Percentiles rank a stretch among this genome's conserved stretches.
phyloP scores from a whole-genome alignment of 768 basidiomycete genomes.

The Coprinopsis cinerea region DNA sequence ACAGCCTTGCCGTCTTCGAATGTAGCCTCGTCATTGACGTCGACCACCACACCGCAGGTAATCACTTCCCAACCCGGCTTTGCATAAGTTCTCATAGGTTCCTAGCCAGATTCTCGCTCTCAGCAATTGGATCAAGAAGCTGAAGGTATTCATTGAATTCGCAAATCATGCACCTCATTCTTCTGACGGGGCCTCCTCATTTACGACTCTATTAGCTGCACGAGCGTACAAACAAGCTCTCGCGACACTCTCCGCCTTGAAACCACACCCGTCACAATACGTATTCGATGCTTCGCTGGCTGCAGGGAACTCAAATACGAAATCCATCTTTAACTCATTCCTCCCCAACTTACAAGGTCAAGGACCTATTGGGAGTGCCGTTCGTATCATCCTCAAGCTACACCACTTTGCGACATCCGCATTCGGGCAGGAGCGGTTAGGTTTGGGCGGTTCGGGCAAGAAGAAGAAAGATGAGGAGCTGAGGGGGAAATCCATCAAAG shows the following conservation, averaged over 20 bases:
- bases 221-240: constrained; percentile 76
- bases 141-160: constrained; percentile 37
- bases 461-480: constrained; percentile 63
- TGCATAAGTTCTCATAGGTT: not conserved
- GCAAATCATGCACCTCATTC: too few relatives aligned
- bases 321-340: constrained; percentile 57
- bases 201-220: constrained; percentile 46
- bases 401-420: constrained; percentile 50
- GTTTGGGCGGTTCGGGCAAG: constrained; percentile 39
- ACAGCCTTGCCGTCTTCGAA: not conserved
- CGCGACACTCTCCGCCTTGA: constrained; percentile 58
- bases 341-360: constrained; percentile 71
- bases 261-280: constrained; percentile 50
- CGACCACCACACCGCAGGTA: constrained; percentile 2
- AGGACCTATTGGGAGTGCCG: constrained; percentile 64
- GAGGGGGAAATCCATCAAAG: constrained; percentile 70
- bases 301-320: constrained; percentile 33
- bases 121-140: constrained; percentile 38
- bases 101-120: constrained; percentile 17
- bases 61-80: not conserved
- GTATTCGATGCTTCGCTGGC: constrained; percentile 49
- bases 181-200: too few relatives aligned
- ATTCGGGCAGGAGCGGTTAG: constrained; percentile 33
- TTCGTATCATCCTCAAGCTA: constrained; percentile 64
- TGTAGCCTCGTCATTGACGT: not conserved